Evolutionary conservation across 306 rosid genomes (phyloP).

Genomic region (Abrus precatorius): DNA sequence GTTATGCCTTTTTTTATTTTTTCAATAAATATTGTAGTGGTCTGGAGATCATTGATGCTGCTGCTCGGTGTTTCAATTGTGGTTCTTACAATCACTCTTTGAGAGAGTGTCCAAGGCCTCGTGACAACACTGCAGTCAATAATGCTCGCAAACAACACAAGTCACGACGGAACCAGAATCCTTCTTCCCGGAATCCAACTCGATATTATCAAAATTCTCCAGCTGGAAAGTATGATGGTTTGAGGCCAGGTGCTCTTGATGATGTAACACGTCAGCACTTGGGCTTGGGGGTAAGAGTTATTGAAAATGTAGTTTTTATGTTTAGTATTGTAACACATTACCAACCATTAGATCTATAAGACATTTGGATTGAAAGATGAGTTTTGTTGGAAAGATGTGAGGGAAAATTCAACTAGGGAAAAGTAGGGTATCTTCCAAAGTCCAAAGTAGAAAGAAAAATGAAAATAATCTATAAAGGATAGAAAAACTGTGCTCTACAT

Average conservation of each 20-base stretch:
- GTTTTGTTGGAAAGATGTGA: slow-evolving; percentile 24
- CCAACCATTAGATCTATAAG: neutral
- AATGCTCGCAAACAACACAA: slow-evolving; percentile 84
- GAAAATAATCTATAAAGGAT: neutral
- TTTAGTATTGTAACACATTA: slow-evolving; percentile 8
- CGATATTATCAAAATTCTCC: slow-evolving; percentile 90
- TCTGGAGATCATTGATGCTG: slow-evolving; percentile 73
- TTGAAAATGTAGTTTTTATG: slow-evolving; percentile 41
- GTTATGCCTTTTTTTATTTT: slow-evolving; percentile 38
- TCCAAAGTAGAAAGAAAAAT: slow-evolving; percentile 21
- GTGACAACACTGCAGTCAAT: slow-evolving; percentile 78
- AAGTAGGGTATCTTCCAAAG: slow-evolving; percentile 20
- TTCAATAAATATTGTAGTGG: slow-evolving; percentile 62
- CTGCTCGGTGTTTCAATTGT: slow-evolving; percentile 94
- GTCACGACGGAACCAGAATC: slow-evolving; percentile 68
- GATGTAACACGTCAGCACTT: slow-evolving; percentile 77
- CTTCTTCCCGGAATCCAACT: slow-evolving; percentile 77
- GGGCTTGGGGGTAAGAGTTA: slow-evolving; percentile 81
- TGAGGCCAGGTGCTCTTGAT: slow-evolving; percentile 90
- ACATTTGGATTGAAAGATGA: neutral
- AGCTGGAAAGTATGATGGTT: slow-evolving; percentile 89
- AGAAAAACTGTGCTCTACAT: neutral
- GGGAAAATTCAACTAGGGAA: slow-evolving; percentile 15
- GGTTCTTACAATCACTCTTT: slow-evolving; percentile 89
- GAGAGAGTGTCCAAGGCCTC: slow-evolving; percentile 85